Evolutionary conservation across 768 basidiomycete species (phyloP).

Genomic region (Russula dissimulans): DNA sequence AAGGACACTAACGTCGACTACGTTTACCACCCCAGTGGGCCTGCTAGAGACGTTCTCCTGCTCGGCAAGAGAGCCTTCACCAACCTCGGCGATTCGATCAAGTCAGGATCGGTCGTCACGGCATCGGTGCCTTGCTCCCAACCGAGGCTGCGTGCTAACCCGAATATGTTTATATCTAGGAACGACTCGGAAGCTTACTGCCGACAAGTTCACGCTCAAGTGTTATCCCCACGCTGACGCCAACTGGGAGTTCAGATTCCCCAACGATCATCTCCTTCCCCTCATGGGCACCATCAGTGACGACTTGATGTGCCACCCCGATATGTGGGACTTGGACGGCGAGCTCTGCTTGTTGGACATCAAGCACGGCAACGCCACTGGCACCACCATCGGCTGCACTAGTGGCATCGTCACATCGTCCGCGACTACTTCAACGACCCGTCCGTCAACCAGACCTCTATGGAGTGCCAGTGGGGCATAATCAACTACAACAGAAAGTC

Average conservation of each 20-base stretch:
- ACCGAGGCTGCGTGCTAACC: slow-evolving; percentile 22
- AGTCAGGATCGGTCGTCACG: slow-evolving; percentile 21
- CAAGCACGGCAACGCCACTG: slow-evolving; percentile 31
- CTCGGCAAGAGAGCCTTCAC: slow-evolving; percentile 25
- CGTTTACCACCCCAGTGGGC: slow-evolving; percentile 21
- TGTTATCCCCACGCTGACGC: slow-evolving; percentile 20
- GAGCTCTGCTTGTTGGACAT: slow-evolving; percentile 28
- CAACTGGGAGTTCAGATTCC: slow-evolving; percentile 25
- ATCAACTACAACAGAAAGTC: slow-evolving; percentile 25
- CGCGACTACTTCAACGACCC: slow-evolving; percentile 25
- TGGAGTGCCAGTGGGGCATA: slow-evolving; percentile 28
- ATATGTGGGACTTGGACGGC: slow-evolving; percentile 24
- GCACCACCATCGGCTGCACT: slow-evolving; percentile 30
- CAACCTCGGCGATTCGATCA: slow-evolving; percentile 27
- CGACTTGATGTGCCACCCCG: slow-evolving; percentile 27
- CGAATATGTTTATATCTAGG: slow-evolving; percentile 20
- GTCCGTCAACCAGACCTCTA: slow-evolving; percentile 20
- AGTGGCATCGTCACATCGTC: slow-evolving; percentile 27
- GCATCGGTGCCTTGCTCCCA: slow-evolving; percentile 18
- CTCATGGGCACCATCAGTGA: slow-evolving; percentile 27
- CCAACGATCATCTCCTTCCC: slow-evolving; percentile 27
- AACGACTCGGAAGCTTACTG: slow-evolving; percentile 16
- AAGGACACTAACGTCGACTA: slow-evolving; percentile 26
- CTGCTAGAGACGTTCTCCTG: slow-evolving; percentile 26
- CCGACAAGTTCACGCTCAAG: slow-evolving; percentile 22